Conservation (phyloP, 1,139 yeast species). For the Candida sojae region DNA sequence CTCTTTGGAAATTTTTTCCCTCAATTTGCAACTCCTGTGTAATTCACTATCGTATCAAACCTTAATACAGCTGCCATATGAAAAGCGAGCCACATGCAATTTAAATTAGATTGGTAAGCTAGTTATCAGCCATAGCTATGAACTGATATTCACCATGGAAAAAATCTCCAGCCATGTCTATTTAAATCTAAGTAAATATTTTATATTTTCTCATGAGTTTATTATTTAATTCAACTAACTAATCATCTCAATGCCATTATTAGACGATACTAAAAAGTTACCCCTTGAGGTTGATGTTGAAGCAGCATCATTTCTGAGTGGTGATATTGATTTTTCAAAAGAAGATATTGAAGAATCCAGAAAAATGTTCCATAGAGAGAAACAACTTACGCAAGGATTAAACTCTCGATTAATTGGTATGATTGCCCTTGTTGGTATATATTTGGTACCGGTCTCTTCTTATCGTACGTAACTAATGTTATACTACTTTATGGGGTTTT, state of each 20-base stretch:
- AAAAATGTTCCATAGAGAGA: constrained; percentile 11
- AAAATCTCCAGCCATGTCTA: too few relatives aligned
- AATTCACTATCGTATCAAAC: too few relatives aligned
- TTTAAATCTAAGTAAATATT: too few relatives aligned
- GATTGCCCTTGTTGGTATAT: constrained; percentile 30
- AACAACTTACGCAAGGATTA: constrained; percentile 14
- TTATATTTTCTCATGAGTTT: too few relatives aligned
- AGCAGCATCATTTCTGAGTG: neutral
- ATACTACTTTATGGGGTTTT: neutral
- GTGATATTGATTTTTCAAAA: constrained; percentile 1
- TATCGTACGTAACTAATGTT: neutral
- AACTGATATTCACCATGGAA: too few relatives aligned
- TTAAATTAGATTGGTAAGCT: too few relatives aligned
- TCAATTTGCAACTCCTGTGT: too few relatives aligned
- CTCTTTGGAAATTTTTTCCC: too few relatives aligned
- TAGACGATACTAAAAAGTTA: neutral
- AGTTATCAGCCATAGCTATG: too few relatives aligned
- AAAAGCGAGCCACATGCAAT: too few relatives aligned
- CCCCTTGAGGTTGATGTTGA: constrained; percentile 1
- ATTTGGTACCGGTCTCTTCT: constrained; percentile 23
- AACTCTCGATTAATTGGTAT: constrained; percentile 31
- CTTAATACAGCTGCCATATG: too few relatives aligned
- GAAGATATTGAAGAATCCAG: constrained; percentile 7
- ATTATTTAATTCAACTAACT: too few relatives aligned
- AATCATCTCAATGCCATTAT: neutral